phyloP scores from a whole-genome alignment of 164 flowering plant genomes.

The Vitis rotundifolia region DNA sequence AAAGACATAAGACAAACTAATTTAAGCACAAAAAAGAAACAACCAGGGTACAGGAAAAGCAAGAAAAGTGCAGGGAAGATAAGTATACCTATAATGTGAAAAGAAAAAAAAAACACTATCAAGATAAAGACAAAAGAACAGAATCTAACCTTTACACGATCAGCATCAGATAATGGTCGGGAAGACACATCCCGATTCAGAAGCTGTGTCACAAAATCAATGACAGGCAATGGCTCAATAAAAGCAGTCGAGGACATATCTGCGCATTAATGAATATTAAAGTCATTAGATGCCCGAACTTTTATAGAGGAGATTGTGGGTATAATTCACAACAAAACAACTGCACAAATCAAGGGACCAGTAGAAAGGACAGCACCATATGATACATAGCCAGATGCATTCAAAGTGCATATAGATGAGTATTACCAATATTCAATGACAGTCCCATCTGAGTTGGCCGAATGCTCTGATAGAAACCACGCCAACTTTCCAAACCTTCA shows the following conservation, averaged over 20 bases:
- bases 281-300: not conserved
- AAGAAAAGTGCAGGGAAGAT: not conserved
- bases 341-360: not conserved
- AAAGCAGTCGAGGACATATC: constrained; percentile 97
- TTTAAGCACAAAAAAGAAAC: no score
- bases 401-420: not conserved
- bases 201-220: constrained; percentile 78
- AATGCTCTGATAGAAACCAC: constrained; percentile 96
- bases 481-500: constrained; percentile 95
- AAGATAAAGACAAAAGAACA: not conserved
- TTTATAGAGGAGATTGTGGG: not conserved
- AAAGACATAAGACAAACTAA: no score
- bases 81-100: not conserved
- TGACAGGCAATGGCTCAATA: constrained; percentile 90
- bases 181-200: constrained; percentile 73
- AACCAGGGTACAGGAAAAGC: no score
- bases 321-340: not conserved
- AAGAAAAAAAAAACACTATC: not conserved
- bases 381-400: not conserved
- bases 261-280: constrained; percentile 19
- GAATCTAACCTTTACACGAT: constrained; percentile 75
- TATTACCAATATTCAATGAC: constrained; percentile 85
- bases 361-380: not conserved
- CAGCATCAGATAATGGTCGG: constrained; percentile 83
- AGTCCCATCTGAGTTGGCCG: constrained; percentile 99